Evolutionary conservation across 495 filamentous ascomycete species (phyloP), one percentile per base, ranked within the genome.

Genomic region (Rostrohypoxylon terebratum): DNA sequence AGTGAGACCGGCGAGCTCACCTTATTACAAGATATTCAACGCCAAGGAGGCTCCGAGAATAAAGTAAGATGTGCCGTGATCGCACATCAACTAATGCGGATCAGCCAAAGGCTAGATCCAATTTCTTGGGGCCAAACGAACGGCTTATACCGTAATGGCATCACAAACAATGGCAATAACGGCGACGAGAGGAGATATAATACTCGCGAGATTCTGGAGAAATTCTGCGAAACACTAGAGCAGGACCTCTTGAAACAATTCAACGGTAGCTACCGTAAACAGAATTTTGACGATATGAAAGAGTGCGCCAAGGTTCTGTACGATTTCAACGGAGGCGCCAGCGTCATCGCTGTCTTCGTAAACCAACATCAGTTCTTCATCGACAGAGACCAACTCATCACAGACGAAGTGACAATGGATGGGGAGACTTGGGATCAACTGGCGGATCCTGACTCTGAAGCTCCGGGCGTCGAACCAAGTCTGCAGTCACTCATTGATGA

Each of bases 351-450:
- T 31, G 85, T 94, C 51, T 99, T 97, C 77, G 95, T 99, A 72
- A 99, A 99, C 80, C 96, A 99, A 80, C 96, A 98, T 82, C 91
- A 97, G 76, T 98, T 98, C 81, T 99, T 99, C 82, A 98, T 99
- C 73, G 94, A 98, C 72, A 85, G 93, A 14, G 93, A 91, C 76
- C 92, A 96, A 74, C 83, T 97, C 67, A 90, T 97, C 16, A 94
- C 93, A 0, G 96, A 98, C 69, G 95, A 99, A 77, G 90, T 98
- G 16, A 91, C 83, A 3, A 83, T 89, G 4, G 94, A 97, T 75
- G 87, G 88, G 21, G 94, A 97, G 72, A 90, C 88, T 16, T 93
- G 94, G 93, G 94, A 98, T 63, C 91, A 89, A 71, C 83, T 98
- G 38, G 94, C 96, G 59, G 96, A 99, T 76, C 96, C 96, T 0